Conservation (phyloP, 306 rosid genomes). For the Fragaria ananassa region DNA sequence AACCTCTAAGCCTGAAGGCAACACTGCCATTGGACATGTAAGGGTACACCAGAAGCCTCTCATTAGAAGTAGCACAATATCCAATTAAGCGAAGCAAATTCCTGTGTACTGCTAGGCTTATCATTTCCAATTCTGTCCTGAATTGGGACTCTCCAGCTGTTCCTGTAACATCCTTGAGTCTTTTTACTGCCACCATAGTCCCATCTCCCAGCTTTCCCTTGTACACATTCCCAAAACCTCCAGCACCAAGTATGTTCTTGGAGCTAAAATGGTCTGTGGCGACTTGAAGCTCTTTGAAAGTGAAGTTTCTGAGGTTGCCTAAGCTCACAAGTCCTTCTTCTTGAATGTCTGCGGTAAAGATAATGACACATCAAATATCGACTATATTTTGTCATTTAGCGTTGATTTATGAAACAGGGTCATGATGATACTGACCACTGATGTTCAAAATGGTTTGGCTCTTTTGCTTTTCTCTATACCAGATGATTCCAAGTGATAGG, state of each 20-base stretch:
- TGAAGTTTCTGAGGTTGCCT: constrained; percentile 81
- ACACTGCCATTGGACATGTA: constrained; percentile 96
- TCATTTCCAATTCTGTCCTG: constrained; percentile 93
- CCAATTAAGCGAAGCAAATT: constrained; percentile 83
- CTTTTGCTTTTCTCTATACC: constrained; percentile 64
- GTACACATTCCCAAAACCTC: constrained; percentile 95
- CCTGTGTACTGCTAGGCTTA: constrained; percentile 93
- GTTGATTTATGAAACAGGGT: constrained; percentile 10
- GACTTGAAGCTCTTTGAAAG: constrained; percentile 78
- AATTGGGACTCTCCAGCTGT: constrained; percentile 89
- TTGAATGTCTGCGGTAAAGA: constrained; percentile 48
- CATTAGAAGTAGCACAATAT: constrained; percentile 74
- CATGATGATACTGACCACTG: constrained; percentile 48
- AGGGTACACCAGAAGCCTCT: constrained; percentile 91
- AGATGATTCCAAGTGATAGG: constrained; percentile 46
- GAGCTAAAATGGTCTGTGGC: constrained; percentile 80
- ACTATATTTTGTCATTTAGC: not conserved
- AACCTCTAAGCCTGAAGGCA: constrained; percentile 91
- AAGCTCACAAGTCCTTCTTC: constrained; percentile 76
- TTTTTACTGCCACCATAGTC: constrained; percentile 85
- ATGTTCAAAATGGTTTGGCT: constrained; percentile 54
- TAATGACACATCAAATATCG: not conserved
- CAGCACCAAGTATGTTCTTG: constrained; percentile 86
- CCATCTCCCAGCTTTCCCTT: constrained; percentile 85
- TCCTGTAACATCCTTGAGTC: constrained; percentile 84